Conservation (phyloP, 345 rosid species). For the Hypericum androsaemum region DNA sequence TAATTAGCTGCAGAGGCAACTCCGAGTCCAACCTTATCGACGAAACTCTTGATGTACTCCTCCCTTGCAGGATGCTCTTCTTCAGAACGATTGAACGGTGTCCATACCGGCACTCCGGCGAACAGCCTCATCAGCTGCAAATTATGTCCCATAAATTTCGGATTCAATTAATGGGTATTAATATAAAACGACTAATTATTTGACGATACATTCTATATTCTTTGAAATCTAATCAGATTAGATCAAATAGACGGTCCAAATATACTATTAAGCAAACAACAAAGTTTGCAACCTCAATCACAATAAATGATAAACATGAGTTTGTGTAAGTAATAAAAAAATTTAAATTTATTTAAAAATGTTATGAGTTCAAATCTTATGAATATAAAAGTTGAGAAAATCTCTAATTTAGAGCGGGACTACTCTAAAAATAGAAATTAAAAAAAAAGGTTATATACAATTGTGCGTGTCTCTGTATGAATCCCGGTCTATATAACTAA, state of each 20-base stretch:
- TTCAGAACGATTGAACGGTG: conserved; percentile 71
- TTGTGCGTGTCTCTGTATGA: too few species aligned
- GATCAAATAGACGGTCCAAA: not conserved
- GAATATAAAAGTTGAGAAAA: too few species aligned
- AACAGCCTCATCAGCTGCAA: conserved; percentile 78
- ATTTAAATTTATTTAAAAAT: too few species aligned
- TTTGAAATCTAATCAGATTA: conserved; percentile 4
- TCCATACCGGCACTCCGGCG: conserved; percentile 81
- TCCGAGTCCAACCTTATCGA: conserved; percentile 29
- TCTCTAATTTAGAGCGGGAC: too few species aligned
- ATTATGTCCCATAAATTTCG: not conserved
- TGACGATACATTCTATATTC: too few species aligned
- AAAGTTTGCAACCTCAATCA: not conserved
- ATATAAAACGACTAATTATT: too few species aligned
- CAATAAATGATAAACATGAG: not conserved
- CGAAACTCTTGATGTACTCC: conserved; percentile 38
- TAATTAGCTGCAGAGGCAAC: conserved; percentile 33
- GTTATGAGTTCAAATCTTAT: too few species aligned
- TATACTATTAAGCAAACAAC: not conserved
- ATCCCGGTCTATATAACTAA: too few species aligned
- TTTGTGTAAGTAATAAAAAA: too few species aligned
- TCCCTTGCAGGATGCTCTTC: conserved; percentile 75
- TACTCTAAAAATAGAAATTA: too few species aligned
- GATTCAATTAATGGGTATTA: too few species aligned
- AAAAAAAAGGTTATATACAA: too few species aligned